Base-by-base conservation (phyloP, 1,139 yeast genomes). In the Sugiyamaella japonica region DNA sequence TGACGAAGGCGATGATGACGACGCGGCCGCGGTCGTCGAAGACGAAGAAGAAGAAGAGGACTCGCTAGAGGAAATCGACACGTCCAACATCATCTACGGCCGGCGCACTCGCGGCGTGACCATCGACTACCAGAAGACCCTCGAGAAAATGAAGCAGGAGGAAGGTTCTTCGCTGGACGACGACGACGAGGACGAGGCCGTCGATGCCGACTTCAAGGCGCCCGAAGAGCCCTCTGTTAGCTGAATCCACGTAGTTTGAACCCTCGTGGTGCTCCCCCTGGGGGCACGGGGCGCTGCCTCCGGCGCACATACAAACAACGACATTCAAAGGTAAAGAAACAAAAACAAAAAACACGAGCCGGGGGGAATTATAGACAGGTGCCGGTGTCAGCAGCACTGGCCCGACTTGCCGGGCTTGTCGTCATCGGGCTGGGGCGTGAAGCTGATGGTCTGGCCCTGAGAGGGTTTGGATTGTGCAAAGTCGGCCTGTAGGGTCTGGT, bases 351-450 rank as follows among this genome's bases (percentile, higher is more conserved):
- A 44, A 34, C 12, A 43, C 36, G 23, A 25, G 25, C n/a, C 37
- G 25, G 41, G 39, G 46, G 17, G 41, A 25, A n/a, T 15, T 37
- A 28, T 37, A 23, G 40, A 23, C 17, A 3, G 34, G 4, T 5
- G 34, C 34, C 3, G 34, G 34, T 10, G 34, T 40, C 65, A 73
- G 56, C 77, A 73, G 63, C 76, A 69, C 51, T 68, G 75, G 82
- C 80, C 95, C 81, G 76, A 91, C 85, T 72, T 84, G 81, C 67
- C 81, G 64, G 83, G 76, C 68, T 81, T 79, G 56, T 80, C 82
- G 65, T 88, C 95, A 66, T 86, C 89, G 49, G 97, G 96, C 56
- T 95, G 90, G 56, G 96, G 97, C 8, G 98, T 89, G 71, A 93
- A 84, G 58, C 89, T 83, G 70, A 93, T 91, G 40, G 97, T 90